Evolutionary conservation across 108 stramenopile species (phyloP), one percentile per base, ranked within the genome.

Genomic region (Conticribra weissflogii): DNA sequence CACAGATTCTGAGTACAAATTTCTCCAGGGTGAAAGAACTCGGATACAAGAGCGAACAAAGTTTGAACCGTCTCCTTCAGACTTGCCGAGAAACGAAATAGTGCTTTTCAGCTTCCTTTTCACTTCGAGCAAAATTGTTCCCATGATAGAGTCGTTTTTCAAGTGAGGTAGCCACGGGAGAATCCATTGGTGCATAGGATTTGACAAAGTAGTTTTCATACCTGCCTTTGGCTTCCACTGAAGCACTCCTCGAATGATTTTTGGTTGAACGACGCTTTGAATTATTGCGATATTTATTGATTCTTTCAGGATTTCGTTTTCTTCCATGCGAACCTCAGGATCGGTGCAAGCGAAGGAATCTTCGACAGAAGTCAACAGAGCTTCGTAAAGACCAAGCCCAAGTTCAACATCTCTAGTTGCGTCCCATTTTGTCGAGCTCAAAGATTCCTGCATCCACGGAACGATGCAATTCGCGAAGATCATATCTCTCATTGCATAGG

Each of bases 131-230:
- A 89, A 17, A 15, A 95, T 55, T 7, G 74, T 71, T 29, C 87
- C 81, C 2, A 90, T 32, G 23, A 80, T 49, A 0, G 80, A 70
- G 16, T 72, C 76, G 59, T 83, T 67, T 49, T 84, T 82, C 19
- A 95, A 73, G 71, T 89, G 81, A 4, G 81, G 86, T 24, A 95
- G 34, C 94, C 94, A 95, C 22, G 91, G 94, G 31, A 95, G 56
- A 22, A 95, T 79, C 90, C 88, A 92, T 2, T 66, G 45, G 76
- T 92, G 83, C 32, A 90, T 61, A 3, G 84, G 80, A 55, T 78
- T 63, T 24, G 74, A 44, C 4, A 85, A n/a, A 12, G 34, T 28
- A 50, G 66, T 46, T 21, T 68, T 41, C 32, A 62, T 53, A 32
- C 78, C 72, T 41, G 82, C 52, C 18, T 51, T 61, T 19, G 86